These are phyloP conservation scores for Mentha longifolia DNA, from an alignment of 257 asterid genomes.

Conservation along the genomic window DNA sequence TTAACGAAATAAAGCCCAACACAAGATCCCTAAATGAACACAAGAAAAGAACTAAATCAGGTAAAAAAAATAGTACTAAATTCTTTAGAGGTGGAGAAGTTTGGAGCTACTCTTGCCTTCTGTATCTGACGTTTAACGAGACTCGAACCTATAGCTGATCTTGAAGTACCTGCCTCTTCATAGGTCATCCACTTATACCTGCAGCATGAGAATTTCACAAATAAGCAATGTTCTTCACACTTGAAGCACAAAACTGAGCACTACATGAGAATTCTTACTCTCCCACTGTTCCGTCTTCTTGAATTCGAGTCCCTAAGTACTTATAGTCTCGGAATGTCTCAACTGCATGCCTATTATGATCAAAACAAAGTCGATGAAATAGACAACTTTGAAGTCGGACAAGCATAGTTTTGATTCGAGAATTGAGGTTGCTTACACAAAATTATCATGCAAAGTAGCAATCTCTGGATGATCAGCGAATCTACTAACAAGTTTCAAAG, in stretches of 20 bases:
- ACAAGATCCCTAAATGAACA: conserved; percentile 56
- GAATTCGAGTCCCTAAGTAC: conserved; percentile 65
- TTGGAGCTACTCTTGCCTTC: conserved; percentile 43
- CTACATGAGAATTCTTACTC: conserved; percentile 45
- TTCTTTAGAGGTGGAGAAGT: not conserved
- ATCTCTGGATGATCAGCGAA: conserved; percentile 66
- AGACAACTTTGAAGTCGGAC: not conserved
- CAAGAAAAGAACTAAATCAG: conserved; percentile 22
- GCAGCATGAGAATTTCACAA: conserved; percentile 22
- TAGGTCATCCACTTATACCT: conserved; percentile 81
- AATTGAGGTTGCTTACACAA: conserved; percentile 50
- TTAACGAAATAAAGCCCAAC: conserved; percentile 69
- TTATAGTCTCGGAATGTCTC: conserved; percentile 46
- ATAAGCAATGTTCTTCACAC: not conserved
- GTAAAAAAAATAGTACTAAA: no score
- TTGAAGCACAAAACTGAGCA: not conserved
- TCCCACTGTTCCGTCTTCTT: conserved; percentile 68
- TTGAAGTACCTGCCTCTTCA: conserved; percentile 63
- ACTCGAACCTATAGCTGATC: conserved; percentile 74
- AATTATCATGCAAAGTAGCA: conserved; percentile 69
- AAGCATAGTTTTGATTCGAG: not conserved
- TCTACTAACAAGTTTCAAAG: conserved; percentile 54
- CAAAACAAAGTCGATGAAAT: no score
- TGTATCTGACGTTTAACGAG: conserved; percentile 53
- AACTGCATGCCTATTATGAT: conserved; percentile 48